Conservation (phyloP, 2,329 filamentous ascomycete species). For the Diaporthe sp. region DNA sequence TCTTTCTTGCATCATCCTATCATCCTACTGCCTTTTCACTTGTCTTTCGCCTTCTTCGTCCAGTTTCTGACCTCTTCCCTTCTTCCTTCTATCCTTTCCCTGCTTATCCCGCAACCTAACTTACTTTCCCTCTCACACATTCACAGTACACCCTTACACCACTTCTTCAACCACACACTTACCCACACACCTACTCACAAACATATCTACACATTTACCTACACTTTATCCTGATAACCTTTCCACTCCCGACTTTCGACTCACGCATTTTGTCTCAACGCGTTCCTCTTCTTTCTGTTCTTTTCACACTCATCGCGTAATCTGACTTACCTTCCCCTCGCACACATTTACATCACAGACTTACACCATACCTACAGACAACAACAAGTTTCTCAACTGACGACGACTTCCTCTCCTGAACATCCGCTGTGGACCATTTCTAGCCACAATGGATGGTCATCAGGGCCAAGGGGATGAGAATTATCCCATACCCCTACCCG, state of each 20-base stretch:
- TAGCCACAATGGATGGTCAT: conserved; percentile 1
- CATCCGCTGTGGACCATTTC: not conserved
- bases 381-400: not conserved
- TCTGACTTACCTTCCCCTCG: too few species aligned
- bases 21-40: too few species aligned
- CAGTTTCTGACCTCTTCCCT: too few species aligned
- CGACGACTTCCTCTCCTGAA: not conserved
- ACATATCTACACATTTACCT: not conserved
- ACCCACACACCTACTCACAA: not conserved
- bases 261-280: not conserved
- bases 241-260: not conserved
- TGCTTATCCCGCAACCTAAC: not conserved
- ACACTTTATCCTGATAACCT: not conserved
- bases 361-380: too few species aligned
- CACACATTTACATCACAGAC: too few species aligned
- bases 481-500: not conserved
- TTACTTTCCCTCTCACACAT: not conserved
- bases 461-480: not conserved
- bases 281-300: not conserved
- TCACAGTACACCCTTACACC: not conserved
- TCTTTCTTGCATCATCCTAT: not conserved
- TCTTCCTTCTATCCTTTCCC: not conserved
- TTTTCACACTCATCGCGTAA: too few species aligned
- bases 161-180: not conserved
- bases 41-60: not conserved